Percentiles rank a stretch among this genome's conserved stretches.
These are phyloP conservation scores for Carex myosuroides DNA, from an alignment of 176 grass and related monocot genomes.

Conservation along the genomic window DNA sequence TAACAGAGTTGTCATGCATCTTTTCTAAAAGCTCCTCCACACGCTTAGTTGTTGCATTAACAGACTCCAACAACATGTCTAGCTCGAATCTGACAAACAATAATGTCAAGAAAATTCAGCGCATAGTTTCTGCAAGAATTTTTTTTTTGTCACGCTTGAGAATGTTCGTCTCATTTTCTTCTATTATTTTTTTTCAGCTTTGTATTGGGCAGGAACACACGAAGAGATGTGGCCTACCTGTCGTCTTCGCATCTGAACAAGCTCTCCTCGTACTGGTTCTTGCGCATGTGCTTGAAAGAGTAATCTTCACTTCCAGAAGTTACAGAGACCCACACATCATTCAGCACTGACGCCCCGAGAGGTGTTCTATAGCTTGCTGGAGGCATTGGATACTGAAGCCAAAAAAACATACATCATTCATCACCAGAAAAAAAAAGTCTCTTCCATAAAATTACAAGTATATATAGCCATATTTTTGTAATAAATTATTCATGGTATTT, in stretches of 20 bases:
- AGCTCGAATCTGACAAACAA: slow-evolving; percentile 72
- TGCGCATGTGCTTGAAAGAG: slow-evolving; percentile 87
- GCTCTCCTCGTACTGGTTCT: slow-evolving; percentile 88
- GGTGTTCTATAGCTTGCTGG: slow-evolving; percentile 58
- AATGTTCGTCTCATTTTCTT: neutral
- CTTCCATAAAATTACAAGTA: neutral
- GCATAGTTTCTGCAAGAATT: neutral
- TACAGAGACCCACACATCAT: slow-evolving; percentile 73
- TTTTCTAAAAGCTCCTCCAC: slow-evolving; percentile 96
- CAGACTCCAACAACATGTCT: slow-evolving; percentile 97
- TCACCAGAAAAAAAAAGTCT: slow-evolving; percentile 4
- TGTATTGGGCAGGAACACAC: neutral
- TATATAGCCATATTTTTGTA: neutral
- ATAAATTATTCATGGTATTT: neutral
- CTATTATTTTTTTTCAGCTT: neutral
- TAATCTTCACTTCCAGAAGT: slow-evolving; percentile 88
- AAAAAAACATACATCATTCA: neutral
- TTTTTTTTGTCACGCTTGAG: neutral
- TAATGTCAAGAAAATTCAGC: slow-evolving; percentile 6
- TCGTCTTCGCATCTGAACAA: slow-evolving; percentile 86
- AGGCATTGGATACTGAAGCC: slow-evolving; percentile 47
- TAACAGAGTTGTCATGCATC: slow-evolving; percentile 89
- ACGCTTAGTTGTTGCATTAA: slow-evolving; percentile 78
- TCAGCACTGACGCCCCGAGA: slow-evolving; percentile 47
- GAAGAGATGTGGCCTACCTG: neutral